Base-by-base conservation (phyloP, 129 eudicot species). In the Chrysanthemum seticuspe region DNA sequence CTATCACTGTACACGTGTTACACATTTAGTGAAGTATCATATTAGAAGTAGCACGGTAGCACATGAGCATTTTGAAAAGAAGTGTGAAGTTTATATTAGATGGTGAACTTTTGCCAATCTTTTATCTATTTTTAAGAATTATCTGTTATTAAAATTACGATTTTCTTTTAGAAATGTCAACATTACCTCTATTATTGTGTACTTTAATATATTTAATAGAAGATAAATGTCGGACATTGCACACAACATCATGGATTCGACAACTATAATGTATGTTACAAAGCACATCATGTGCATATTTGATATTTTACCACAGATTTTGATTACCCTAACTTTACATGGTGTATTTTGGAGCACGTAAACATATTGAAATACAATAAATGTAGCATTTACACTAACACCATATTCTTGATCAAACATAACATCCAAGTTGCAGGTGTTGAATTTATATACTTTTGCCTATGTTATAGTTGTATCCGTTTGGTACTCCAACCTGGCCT, bases 291-390 rank as follows among this genome's bases (percentile, higher is more conserved):
- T 56, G 29, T 19, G 7, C 13, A 8, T 64, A 40, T 44, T 13
- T 48, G 9, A 6, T 44, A 1, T 19, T n/a, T 66, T 66, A 48
- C 13, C 71, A 47, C 71, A 18, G 10, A 66, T 47, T 55, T 19
- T 66, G 52, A 1, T 18, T 48, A 45, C 7, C 3, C 19, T 6
- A 53, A 12, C 1, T 53, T 53, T 66, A 12, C 45, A 13, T 23
- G 71, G 57, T 66, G 31, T 45, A 66, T 47, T 47, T 10, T 66
- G 10, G 34, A 47, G 71, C 71, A 66, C 71, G 56, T 66, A 66
- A 19, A 13, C 57, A 66, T 40, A 12, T 21, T 65, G 25, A 34
- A 44, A 3, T 40, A 13, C n/a, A 40, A 65, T 65, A 64, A 64
- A 64, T 64, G 69, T n/a, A 47, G 69, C 53, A 13, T 64, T 64